Evolutionary conservation across 176 grass and related monocot species (phyloP).

Genomic region (Carex scoparia): DNA sequence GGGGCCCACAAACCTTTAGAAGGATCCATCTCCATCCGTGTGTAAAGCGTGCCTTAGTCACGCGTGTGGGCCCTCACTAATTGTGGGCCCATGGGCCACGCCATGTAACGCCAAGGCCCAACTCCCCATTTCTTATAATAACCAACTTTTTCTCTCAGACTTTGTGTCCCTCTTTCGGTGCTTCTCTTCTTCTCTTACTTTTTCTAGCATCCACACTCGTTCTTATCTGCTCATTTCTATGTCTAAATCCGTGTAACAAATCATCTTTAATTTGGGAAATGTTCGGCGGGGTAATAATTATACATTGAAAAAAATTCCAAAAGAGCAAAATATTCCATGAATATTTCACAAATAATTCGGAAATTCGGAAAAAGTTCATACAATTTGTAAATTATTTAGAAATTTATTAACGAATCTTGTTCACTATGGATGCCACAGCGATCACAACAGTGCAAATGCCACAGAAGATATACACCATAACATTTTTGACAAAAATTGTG

Average conservation of each 20-base stretch:
- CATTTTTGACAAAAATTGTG: neutral
- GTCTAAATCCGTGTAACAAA: neutral
- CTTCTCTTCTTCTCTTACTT: neutral
- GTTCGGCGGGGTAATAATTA: too few species aligned
- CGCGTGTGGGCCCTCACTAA: constrained; percentile 40
- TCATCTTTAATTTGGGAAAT: neutral
- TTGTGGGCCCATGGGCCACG: constrained; percentile 49
- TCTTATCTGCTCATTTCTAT: neutral
- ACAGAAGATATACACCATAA: neutral
- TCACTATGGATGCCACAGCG: neutral
- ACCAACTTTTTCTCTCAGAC: constrained; percentile 9
- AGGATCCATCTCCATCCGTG: constrained; percentile 77
- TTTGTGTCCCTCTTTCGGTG: constrained; percentile 14
- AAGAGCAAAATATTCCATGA: too few species aligned
- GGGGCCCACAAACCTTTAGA: constrained; percentile 39
- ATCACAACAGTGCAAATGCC: neutral
- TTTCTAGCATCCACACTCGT: neutral
- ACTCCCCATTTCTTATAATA: neutral
- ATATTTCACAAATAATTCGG: too few species aligned
- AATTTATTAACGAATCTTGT: too few species aligned
- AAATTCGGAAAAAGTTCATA: too few species aligned
- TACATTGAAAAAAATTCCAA: too few species aligned
- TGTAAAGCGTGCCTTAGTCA: constrained; percentile 31
- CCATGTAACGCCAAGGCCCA: constrained; percentile 40
- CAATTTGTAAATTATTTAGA: too few species aligned